Evolutionary conservation across 176 grass and related monocot species (phyloP).

Genomic region (Olyra latifolia): DNA sequence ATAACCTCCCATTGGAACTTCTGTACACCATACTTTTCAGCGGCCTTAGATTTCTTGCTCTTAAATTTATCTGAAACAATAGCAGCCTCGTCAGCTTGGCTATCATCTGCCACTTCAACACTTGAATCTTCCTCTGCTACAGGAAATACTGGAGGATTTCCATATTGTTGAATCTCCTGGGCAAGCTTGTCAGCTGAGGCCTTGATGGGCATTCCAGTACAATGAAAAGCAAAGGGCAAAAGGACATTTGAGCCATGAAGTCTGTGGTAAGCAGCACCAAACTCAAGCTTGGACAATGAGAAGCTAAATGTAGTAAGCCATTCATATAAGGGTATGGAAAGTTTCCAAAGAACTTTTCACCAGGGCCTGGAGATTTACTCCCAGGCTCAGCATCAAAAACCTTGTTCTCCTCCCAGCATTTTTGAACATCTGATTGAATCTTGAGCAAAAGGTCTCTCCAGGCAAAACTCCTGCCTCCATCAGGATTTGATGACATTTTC

Average conservation of each 20-base stretch:
- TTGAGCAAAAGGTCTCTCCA: conserved; percentile 51
- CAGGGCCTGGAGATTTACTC: conserved; percentile 3
- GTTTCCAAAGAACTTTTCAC: conserved; percentile 82
- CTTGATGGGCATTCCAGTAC: conserved; percentile 91
- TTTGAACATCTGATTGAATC: conserved; percentile 38
- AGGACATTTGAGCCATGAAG: conserved; percentile 65
- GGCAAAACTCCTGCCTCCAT: conserved; percentile 43
- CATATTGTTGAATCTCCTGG: conserved; percentile 52
- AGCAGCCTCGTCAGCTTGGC: conserved; percentile 26
- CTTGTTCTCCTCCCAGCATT: conserved; percentile 51
- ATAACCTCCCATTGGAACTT: conserved; percentile 88
- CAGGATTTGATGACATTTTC: conserved; percentile 42
- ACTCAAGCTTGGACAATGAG: conserved; percentile 76
- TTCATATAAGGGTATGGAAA: conserved; percentile 91
- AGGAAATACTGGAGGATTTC: conserved; percentile 64
- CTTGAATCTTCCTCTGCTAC: conserved; percentile 39
- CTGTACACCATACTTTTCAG: conserved; percentile 46
- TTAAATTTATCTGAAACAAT: conserved; percentile 67
- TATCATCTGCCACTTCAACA: conserved; percentile 25
- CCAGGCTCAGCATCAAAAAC: conserved; percentile 58
- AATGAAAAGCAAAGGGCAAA: conserved; percentile 73
- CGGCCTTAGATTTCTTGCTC: conserved; percentile 69
- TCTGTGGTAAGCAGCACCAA: conserved; percentile 63
- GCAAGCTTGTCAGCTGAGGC: conserved; percentile 71
- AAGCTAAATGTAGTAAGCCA: conserved; percentile 70